Evolutionary conservation across 2,329 filamentous ascomycete genomes (phyloP).

Genomic region (Alternaria novae-zelandiae): DNA sequence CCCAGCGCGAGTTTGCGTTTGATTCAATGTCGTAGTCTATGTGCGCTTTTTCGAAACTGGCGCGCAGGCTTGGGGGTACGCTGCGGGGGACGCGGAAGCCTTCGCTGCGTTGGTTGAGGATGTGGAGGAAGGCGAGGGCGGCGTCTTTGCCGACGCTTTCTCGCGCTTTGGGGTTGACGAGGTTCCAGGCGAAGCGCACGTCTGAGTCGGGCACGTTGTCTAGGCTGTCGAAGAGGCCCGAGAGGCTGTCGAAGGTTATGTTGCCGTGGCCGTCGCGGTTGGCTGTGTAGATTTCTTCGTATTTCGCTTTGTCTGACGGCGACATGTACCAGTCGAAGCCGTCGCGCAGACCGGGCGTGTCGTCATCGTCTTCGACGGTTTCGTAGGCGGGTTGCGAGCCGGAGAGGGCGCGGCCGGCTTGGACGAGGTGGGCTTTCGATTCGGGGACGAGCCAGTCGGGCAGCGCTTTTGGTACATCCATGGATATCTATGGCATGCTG

Average conservation of each 20-base stretch:
- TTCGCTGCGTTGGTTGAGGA: constrained; percentile 94
- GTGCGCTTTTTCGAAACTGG: constrained; percentile 92
- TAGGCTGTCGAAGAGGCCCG: constrained; percentile 79
- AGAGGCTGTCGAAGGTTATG: constrained; percentile 72
- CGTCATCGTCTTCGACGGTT: constrained; percentile 77
- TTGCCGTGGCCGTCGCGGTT: constrained; percentile 88
- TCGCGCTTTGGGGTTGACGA: constrained; percentile 88
- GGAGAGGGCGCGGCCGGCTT: constrained; percentile 62
- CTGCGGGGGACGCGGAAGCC: constrained; percentile 91
- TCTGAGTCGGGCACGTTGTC: constrained; percentile 75
- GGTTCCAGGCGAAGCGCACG: constrained; percentile 91
- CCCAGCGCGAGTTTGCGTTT: constrained; percentile 78
- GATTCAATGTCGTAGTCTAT: constrained; percentile 95
- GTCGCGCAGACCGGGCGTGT: constrained; percentile 85
- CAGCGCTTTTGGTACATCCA: constrained; percentile 80
- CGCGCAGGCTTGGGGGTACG: constrained; percentile 87
- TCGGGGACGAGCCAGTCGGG: constrained; percentile 98
- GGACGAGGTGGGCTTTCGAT: constrained; percentile 60
- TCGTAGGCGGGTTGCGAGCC: constrained; percentile 85
- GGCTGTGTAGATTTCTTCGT: constrained; percentile 96
- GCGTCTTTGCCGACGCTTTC: constrained; percentile 93
- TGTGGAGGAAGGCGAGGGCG: constrained; percentile 91
- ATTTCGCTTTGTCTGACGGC: constrained; percentile 87
- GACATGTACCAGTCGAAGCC: constrained; percentile 99
- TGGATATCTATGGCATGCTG: constrained; percentile 66